phyloP scores from a whole-genome alignment of 31 red algal genomes.

The Odonthalia washingtoniensis region DNA sequence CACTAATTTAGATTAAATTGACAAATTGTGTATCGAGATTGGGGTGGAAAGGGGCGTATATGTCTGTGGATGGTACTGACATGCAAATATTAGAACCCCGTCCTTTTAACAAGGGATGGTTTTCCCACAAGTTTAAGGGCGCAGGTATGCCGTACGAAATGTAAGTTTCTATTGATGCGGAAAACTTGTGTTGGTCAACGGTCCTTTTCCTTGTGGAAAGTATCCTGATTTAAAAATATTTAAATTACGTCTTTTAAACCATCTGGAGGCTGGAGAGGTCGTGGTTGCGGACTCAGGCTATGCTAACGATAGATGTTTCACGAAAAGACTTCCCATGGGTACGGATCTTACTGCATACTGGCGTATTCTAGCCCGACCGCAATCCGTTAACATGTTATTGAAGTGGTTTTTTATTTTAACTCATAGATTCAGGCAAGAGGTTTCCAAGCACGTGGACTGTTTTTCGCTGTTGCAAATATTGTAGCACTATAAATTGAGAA shows the following conservation, averaged over 20 bases:
- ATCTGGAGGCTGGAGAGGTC: neutral
- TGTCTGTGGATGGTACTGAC: too few relatives aligned
- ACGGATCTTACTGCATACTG: neutral
- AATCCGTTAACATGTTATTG: neutral
- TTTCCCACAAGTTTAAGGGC: too few relatives aligned
- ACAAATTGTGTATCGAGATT: too few relatives aligned
- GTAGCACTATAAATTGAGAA: too few relatives aligned
- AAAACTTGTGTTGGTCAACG: conserved; percentile 34
- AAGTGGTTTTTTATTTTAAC: neutral
- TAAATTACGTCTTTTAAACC: neutral
- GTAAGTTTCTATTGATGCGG: too few relatives aligned
- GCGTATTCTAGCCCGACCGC: neutral
- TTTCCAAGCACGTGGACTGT: neutral
- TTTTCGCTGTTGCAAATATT: neutral
- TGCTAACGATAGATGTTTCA: neutral
- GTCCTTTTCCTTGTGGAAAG: conserved; percentile 40
- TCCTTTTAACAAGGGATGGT: too few relatives aligned
- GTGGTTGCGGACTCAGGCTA: neutral
- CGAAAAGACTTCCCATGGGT: neutral
- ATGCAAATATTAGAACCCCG: too few relatives aligned
- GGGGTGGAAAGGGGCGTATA: too few relatives aligned
- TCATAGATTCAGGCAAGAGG: neutral
- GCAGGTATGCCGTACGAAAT: too few relatives aligned
- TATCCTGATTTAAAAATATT: conserved; percentile 27
- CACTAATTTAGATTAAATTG: too few relatives aligned